A percentile compares a stretch with the other conserved stretches of the same genome.
phyloP scores from a whole-genome alignment of 306 rosid species.

The Coriaria nepalensis region DNA sequence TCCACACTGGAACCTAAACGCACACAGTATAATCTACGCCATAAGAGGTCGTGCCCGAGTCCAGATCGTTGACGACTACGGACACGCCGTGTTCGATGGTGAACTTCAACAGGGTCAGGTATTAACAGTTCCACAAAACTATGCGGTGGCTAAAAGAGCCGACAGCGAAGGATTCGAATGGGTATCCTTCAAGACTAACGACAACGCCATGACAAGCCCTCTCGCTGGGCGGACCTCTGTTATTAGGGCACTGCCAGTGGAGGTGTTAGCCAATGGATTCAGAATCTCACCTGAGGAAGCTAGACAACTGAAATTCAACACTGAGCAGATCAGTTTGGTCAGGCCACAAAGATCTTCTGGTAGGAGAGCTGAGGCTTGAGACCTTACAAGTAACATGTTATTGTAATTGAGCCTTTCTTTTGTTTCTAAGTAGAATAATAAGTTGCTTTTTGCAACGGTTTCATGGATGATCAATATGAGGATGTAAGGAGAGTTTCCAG shows the following conservation, averaged over 20 bases:
- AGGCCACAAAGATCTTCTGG: constrained; percentile 18
- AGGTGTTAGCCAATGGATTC: constrained; percentile 25
- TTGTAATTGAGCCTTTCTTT: too few relatives aligned
- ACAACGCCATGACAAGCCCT: constrained; percentile 18
- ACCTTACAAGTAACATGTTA: too few relatives aligned
- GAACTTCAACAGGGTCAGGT: constrained; percentile 27
- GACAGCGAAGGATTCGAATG: constrained; percentile 30
- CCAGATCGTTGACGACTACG: constrained; percentile 38
- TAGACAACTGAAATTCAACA: constrained; percentile 26
- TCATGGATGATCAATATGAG: too few relatives aligned
- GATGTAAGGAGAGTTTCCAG: too few relatives aligned
- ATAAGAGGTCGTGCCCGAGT: constrained; percentile 36
- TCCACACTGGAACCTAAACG: constrained; percentile 49
- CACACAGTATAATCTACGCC: constrained; percentile 33
- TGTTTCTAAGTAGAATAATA: too few relatives aligned
- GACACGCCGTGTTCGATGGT: constrained; percentile 24
- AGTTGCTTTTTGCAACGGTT: too few relatives aligned
- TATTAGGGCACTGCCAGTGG: constrained; percentile 25
- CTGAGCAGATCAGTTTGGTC: constrained; percentile 15
- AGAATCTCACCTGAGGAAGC: constrained; percentile 24
- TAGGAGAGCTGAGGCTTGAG: not conserved
- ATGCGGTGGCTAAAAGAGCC: constrained; percentile 27
- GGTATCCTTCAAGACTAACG: constrained; percentile 46
- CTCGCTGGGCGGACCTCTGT: constrained; percentile 28
- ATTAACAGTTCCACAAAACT: constrained; percentile 47